phyloP scores from a whole-genome alignment of 306 rosid genomes.

The Ceratonia siliqua region DNA sequence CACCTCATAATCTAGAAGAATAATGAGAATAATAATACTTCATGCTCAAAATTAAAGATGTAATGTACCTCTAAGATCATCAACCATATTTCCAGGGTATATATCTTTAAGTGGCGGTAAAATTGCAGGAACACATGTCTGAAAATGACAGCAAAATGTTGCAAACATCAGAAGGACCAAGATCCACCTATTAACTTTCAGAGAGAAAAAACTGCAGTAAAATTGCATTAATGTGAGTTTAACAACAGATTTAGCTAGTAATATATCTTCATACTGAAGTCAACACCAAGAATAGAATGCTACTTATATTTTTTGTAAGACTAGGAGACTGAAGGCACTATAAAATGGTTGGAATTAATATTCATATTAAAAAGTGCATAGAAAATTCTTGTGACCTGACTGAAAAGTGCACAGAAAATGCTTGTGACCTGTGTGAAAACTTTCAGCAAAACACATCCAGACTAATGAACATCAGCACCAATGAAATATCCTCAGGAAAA shows the following conservation, averaged over 20 bases:
- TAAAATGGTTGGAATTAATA: conserved; percentile 17
- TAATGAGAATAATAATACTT: conserved; percentile 15
- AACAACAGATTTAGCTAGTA: conserved; percentile 12
- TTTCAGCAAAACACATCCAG: conserved; percentile 31
- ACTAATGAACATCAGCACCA: conserved; percentile 27
- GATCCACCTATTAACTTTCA: conserved; percentile 8
- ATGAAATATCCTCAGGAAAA: conserved; percentile 17
- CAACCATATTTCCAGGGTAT: conserved; percentile 69
- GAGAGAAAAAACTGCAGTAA: neutral
- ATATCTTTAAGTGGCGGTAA: conserved; percentile 85
- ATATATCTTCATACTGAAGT: conserved; percentile 26
- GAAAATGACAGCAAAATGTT: conserved; percentile 40
- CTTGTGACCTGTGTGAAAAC: neutral
- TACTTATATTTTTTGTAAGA: conserved; percentile 17
- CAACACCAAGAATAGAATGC: neutral
- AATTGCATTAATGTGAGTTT: conserved; percentile 24
- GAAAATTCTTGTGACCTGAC: neutral
- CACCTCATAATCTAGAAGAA: neutral
- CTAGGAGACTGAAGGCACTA: conserved; percentile 16
- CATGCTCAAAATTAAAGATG: conserved; percentile 30
- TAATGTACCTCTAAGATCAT: conserved; percentile 78
- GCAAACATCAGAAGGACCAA: conserved; percentile 13
- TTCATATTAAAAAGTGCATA: conserved; percentile 16
- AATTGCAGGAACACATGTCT: conserved; percentile 92
- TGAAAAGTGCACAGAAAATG: conserved; percentile 16